These are phyloP conservation scores for Flaveria linearis DNA, from an alignment of 129 eudicot genomes.

Conservation along the genomic window DNA sequence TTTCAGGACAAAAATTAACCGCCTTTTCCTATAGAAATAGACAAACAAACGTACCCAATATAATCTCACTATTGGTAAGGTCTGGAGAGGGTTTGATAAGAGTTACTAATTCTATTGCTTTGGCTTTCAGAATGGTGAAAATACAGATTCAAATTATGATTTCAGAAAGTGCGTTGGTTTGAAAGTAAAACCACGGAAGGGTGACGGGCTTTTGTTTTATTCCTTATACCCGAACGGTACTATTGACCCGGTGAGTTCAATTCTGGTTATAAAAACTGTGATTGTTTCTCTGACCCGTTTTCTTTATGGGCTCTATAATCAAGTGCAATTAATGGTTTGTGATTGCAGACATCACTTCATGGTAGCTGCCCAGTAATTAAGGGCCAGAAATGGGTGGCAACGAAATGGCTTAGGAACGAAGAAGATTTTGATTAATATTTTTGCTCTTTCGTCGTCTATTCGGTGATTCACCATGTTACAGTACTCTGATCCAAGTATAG, in stretches of 20 bases:
- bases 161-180: conserved; percentile 67
- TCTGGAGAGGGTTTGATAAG: too few species aligned
- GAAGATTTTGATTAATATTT: conserved; percentile 50
- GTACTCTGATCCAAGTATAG: background rate
- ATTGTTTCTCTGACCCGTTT: background rate
- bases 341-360: conserved; percentile 78
- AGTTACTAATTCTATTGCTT: background rate
- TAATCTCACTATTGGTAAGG: too few species aligned
- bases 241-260: conserved; percentile 72
- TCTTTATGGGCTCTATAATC: background rate
- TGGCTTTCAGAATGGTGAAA: conserved; percentile 61
- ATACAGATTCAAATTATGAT: conserved; percentile 58
- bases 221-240: conserved; percentile 84
- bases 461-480: background rate
- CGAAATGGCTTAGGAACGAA: conserved; percentile 93
- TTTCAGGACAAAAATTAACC: background rate
- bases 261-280: background rate
- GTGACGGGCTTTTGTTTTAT: conserved; percentile 87
- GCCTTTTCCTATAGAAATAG: background rate
- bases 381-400: conserved; percentile 99
- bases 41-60: too few species aligned
- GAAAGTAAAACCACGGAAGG: conserved; percentile 77
- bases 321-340: conserved; percentile 12
- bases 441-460: background rate
- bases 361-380: conserved; percentile 92